Evolutionary conservation across 108 stramenopile genomes (phyloP), one percentile per base, ranked within the genome.

Genomic region (Discostella stelligeroides): DNA sequence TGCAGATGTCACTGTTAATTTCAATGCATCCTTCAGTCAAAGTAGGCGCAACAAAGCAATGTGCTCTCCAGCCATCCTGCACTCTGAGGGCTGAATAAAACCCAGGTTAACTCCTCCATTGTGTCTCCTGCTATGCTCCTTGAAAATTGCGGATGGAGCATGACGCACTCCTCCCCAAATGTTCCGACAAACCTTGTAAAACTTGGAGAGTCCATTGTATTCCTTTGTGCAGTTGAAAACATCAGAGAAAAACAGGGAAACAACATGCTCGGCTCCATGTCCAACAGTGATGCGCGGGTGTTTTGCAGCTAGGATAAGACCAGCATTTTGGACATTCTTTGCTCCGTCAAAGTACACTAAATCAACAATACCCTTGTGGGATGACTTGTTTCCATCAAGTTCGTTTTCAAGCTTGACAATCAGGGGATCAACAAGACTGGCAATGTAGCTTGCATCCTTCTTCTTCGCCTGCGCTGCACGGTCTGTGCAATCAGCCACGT

Each of bases 241-340:
- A 24, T 53, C 51, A 8, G 51, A 53, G 51, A 53, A 53, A 53
- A 53, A 53, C 20, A 53, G 51, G 7, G 51, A 53, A 4, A 24
- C 23, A 24, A 53, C 51, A 53, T 53, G 51, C 23, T 53, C 51
- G 7, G 51, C 20, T 4, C 51, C 7, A n/a, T n/a, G n/a, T n/a
- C n/a, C n/a, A n/a, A n/a, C n/a, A n/a, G n/a, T n/a, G n/a, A n/a
- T n/a, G n/a, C 21, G 51, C 1, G 51, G 51, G 23, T 53, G 23
- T 24, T 23, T 53, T 7, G 51, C 51, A 23, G 17, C 21, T 11
- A 53, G 23, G 23, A 53, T 53, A 4, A 2, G 23, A 24, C 51
- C 23, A 23, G 51, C 7, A 53, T 11, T 53, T 53, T 53, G 51
- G 51, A 53, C 51, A 24, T 53, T 53, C 4, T 7, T 23, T 53